Percentiles rank a stretch among this genome's conserved stretches.
Conservation (phyloP, 768 basidiomycete genomes). For the Sarcomyxa edulis region DNA sequence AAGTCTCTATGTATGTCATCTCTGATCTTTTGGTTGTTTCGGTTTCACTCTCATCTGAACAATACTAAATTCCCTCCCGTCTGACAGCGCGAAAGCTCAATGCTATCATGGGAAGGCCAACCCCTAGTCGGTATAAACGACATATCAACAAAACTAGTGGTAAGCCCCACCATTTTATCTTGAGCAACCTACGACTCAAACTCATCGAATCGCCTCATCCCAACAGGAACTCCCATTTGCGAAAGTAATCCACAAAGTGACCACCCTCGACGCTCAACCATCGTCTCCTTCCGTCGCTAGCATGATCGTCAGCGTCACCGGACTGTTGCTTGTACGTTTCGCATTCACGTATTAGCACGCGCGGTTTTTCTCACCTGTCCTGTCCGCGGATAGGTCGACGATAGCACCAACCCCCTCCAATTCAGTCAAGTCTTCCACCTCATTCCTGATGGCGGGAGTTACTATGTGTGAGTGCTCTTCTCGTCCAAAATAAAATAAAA, state of each 20-base stretch:
- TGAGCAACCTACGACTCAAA: not conserved
- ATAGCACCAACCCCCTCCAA: conserved; percentile 68
- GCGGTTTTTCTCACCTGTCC: not conserved
- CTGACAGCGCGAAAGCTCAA: conserved; percentile 68
- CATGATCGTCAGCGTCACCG: conserved; percentile 84
- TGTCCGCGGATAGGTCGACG: conserved; percentile 79
- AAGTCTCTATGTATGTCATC: conserved; percentile 73
- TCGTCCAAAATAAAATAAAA: conserved; percentile 3
- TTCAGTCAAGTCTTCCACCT: conserved; percentile 96
- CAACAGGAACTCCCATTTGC: conserved; percentile 74
- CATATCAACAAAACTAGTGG: conserved; percentile 74
- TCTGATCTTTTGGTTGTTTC: not conserved
- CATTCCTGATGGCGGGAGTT: conserved; percentile 64
- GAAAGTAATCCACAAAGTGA: conserved; percentile 74
- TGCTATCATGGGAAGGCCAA: conserved; percentile 77
- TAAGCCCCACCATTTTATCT: too few relatives aligned
- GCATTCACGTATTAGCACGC: not conserved
- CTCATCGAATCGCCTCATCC: not conserved
- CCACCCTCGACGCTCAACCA: conserved; percentile 86
- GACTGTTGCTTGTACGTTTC: conserved; percentile 60
- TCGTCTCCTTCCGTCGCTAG: conserved; percentile 53
- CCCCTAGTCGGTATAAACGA: conserved; percentile 45
- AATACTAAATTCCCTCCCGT: conserved; percentile 21
- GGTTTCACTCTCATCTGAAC: conserved; percentile 7
- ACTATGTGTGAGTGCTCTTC: conserved; percentile 70